These are phyloP conservation scores for Mycothermus thermophilus DNA, from an alignment of 495 filamentous ascomycete species.

Conservation along the genomic window DNA sequence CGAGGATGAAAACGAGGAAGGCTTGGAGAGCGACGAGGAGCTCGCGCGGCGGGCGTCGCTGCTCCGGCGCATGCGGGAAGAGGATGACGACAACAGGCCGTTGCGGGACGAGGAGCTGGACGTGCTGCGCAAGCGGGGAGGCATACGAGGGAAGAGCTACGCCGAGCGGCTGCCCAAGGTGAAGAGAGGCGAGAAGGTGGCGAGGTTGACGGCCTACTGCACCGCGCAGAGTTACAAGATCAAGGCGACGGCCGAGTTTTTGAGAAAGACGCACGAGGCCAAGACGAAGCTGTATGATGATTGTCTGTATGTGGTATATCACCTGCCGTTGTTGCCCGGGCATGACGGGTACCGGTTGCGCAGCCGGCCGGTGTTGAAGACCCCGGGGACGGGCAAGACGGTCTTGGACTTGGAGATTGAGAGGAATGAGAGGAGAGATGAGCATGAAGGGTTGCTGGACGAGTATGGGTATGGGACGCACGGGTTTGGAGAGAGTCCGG, in stretches of 20 bases:
- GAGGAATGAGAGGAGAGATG: constrained; percentile 73
- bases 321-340: constrained; percentile 75
- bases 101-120: constrained; percentile 67
- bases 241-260: constrained; percentile 70
- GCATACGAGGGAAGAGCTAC: constrained; percentile 73
- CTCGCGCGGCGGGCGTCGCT: constrained; percentile 19
- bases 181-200: constrained; percentile 70
- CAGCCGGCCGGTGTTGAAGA: constrained; percentile 83
- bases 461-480: constrained; percentile 22
- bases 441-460: constrained; percentile 68
- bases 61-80: constrained; percentile 35
- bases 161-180: constrained; percentile 89
- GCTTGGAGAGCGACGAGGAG: constrained; percentile 35
- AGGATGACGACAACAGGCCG: constrained; percentile 52
- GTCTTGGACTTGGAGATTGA: constrained; percentile 94
- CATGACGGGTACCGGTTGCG: constrained; percentile 71
- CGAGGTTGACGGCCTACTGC: constrained; percentile 89
- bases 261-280: constrained; percentile 79
- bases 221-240: constrained; percentile 89
- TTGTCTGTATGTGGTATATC: constrained; percentile 90
- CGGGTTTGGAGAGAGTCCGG: constrained; percentile 3
- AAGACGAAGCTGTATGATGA: constrained; percentile 98
- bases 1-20: constrained; percentile 41
- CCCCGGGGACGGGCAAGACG: constrained; percentile 73
- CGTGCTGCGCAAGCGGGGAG: constrained; percentile 45